Base-by-base conservation (phyloP, 805 yeast genomes). In the Metschnikowia rubicola region DNA sequence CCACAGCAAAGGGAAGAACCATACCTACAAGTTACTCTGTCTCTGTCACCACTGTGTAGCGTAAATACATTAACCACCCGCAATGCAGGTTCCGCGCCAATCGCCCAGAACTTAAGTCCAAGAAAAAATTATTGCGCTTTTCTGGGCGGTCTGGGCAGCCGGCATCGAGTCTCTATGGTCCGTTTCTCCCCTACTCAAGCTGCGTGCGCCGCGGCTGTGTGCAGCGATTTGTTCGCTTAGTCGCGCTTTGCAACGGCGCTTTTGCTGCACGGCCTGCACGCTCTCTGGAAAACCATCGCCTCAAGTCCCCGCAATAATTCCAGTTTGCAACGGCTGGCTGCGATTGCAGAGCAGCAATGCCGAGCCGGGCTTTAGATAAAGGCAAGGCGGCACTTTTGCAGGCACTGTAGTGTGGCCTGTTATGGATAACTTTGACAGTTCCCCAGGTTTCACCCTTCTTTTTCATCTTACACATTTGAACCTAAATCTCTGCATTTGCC, bases 271-370 rank as follows among this genome's bases (percentile, higher is more conserved):
- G 26, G 26, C 26, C 26, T 21, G 26, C 26, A 21, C 26, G 2
- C 26, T 7, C 26, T 21, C 6, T 4, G 26, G 2, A 21, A 21
- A 21, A 21, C 32, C 48, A 41, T 37, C 48, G 48, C 41, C 41
- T 41, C 41, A 37, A 31, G 37, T 45, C 48, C 48, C 48, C 48
- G 36, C 48, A 45, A 31, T 19, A 40, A 38, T 45, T 37, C 39
- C 32, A 31, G 31, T 13, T 39, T 37, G 19, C 29, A 36, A 32
- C 17, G 44, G 44, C 17, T 32, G 40, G 39, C 43, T 32, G 48
- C 42, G 39, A 13, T 21, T 26, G 31, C 12, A n/a, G 36, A 37
- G 39, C 19, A 15, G 9, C 17, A 13, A 9, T 30, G 42, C 47
- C 42, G 40, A 43, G 10, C 9, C 38, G 47, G 47, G 10, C 29